Conservation (phyloP, 352 stramenopile genomes). For the Thalassiosira exigua region DNA sequence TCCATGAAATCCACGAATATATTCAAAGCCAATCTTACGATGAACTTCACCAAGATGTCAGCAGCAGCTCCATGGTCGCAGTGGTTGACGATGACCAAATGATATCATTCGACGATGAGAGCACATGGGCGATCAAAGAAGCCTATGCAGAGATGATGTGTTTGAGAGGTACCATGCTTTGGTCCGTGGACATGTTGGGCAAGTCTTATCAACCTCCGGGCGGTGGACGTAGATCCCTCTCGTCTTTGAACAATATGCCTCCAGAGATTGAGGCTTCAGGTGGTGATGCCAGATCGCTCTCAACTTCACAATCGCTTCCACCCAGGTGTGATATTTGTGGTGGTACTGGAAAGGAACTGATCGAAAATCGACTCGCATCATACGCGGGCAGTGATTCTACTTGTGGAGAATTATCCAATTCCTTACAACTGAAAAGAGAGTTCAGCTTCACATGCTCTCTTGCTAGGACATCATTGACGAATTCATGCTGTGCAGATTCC, state of each 20-base stretch:
- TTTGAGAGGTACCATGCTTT: constrained; percentile 62
- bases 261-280: no score
- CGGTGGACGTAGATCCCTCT: neutral
- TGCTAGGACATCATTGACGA: constrained; percentile 48
- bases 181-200: constrained; percentile 63
- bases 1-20: constrained; percentile 59
- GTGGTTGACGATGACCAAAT: constrained; percentile 60
- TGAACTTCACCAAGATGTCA: constrained; percentile 57
- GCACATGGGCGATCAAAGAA: constrained; percentile 65
- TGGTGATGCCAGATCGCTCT: neutral
- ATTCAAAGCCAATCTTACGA: constrained; percentile 52
- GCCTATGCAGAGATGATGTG: constrained; percentile 69
- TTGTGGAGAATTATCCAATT: constrained; percentile 50
- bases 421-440: constrained; percentile 37
- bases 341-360: constrained; percentile 7
- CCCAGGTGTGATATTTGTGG: constrained; percentile 19
- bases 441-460: constrained; percentile 54
- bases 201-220: neutral
- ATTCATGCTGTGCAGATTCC: constrained; percentile 43
- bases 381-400: constrained; percentile 46
- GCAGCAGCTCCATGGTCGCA: constrained; percentile 61
- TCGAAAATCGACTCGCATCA: constrained; percentile 26
- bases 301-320: neutral
- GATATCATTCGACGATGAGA: constrained; percentile 66
- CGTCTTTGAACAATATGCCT: no score